Conservation (phyloP, 257 asterid species). For the Solanum lycopersicoides region DNA sequence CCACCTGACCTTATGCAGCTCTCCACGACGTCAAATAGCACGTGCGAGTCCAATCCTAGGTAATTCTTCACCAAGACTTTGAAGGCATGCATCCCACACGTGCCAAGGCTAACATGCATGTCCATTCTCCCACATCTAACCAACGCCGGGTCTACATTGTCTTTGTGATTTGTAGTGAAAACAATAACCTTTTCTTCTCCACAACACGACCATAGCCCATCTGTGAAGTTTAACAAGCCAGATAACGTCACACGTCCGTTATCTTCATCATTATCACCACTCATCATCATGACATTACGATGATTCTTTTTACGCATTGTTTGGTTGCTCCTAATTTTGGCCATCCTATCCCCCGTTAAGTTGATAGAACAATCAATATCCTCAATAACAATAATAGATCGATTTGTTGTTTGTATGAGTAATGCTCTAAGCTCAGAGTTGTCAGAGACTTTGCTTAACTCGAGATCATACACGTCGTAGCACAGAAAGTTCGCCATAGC, state of each 20-base stretch:
- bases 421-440: constrained; percentile 39
- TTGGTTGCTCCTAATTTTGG: background rate
- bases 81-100: constrained; percentile 46
- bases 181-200: constrained; percentile 30
- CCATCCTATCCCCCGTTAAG: constrained; percentile 23
- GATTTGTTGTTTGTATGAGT: constrained; percentile 35
- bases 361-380: constrained; percentile 52
- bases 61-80: constrained; percentile 40
- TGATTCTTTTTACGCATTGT: constrained; percentile 2
- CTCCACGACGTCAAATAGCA: constrained; percentile 30
- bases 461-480: constrained; percentile 51
- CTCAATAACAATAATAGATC: constrained; percentile 48
- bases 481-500: constrained; percentile 45
- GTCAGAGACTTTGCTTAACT: constrained; percentile 31
- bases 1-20: constrained; percentile 43
- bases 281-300: background rate
- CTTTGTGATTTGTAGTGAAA: constrained; percentile 35
- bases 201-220: constrained; percentile 43
- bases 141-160: constrained; percentile 40
- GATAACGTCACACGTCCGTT: constrained; percentile 39
- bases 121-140: constrained; percentile 59
- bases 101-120: constrained; percentile 49
- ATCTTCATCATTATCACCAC: background rate
- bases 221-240: constrained; percentile 42
- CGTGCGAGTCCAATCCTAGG: constrained; percentile 34